Conservation (phyloP, 495 filamentous ascomycete genomes). For the Mytilinidion resinicola region DNA sequence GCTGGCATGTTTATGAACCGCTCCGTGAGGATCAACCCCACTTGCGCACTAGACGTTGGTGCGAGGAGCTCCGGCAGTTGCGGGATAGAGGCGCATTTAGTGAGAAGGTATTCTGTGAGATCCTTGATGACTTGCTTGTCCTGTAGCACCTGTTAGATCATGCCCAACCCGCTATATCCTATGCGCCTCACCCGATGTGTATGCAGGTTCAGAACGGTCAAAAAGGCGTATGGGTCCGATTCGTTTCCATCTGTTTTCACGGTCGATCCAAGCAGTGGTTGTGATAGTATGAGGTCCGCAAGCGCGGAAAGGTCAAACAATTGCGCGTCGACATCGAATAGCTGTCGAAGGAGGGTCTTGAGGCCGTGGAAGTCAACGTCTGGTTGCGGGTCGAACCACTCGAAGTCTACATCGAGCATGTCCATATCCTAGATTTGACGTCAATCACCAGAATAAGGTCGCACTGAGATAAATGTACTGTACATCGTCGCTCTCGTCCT, state of each 20-base stretch:
- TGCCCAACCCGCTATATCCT: neutral
- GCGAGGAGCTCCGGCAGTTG: constrained; percentile 51
- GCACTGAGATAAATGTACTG: neutral
- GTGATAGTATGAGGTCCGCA: constrained; percentile 79
- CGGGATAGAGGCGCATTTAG: constrained; percentile 52
- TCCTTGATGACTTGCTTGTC: constrained; percentile 24
- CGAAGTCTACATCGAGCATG: constrained; percentile 93
- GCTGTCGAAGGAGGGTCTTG: constrained; percentile 81
- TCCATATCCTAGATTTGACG: constrained; percentile 59
- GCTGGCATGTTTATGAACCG: constrained; percentile 91
- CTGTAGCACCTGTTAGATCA: neutral
- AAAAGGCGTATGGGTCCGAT: constrained; percentile 88
- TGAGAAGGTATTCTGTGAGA: constrained; percentile 63
- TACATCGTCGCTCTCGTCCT: constrained; percentile 16
- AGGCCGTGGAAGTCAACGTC: constrained; percentile 91
- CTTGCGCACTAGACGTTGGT: constrained; percentile 45
- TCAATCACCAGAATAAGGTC: neutral
- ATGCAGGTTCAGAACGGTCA: constrained; percentile 79
- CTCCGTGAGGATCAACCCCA: constrained; percentile 85
- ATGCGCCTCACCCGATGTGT: constrained; percentile 57
- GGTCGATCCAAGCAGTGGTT: constrained; percentile 83
- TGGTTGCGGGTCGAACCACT: constrained; percentile 93
- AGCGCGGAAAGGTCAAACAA: constrained; percentile 83
- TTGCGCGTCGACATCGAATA: constrained; percentile 83
- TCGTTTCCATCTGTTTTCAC: constrained; percentile 94